These are phyloP conservation scores for Tarenaya hassleriana DNA, from an alignment of 345 rosid genomes.

Conservation along the genomic window DNA sequence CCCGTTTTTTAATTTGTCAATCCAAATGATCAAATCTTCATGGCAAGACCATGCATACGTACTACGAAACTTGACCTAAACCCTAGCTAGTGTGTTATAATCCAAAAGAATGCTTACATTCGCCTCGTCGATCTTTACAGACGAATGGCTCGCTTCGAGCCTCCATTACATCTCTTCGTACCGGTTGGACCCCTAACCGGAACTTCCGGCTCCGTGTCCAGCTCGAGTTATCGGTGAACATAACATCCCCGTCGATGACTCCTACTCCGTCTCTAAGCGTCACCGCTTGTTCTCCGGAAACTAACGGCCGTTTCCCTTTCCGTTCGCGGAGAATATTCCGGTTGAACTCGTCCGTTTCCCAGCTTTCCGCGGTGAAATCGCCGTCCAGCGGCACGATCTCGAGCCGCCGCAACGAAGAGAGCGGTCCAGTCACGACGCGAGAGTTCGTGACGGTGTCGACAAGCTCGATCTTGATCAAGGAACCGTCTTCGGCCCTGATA, in stretches of 20 bases:
- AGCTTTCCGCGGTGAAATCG: slow-evolving; percentile 42
- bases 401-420: slow-evolving; percentile 33
- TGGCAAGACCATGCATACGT: neutral
- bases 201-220: slow-evolving; percentile 52
- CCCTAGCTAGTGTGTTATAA: neutral
- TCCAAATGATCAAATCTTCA: too few relatives aligned
- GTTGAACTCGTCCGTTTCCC: slow-evolving; percentile 35
- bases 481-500: slow-evolving; percentile 37
- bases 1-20: too few relatives aligned
- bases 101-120: slow-evolving; percentile 31
- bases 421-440: slow-evolving; percentile 30
- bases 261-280: slow-evolving; percentile 41
- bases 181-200: slow-evolving; percentile 48
- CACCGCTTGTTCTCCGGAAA: slow-evolving; percentile 44
- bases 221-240: slow-evolving; percentile 56
- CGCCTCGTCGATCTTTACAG: slow-evolving; percentile 68
- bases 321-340: slow-evolving; percentile 38
- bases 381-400: slow-evolving; percentile 49
- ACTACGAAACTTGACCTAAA: neutral
- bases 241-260: slow-evolving; percentile 24
- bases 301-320: slow-evolving; percentile 47
- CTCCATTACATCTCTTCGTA: slow-evolving; percentile 33
- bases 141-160: slow-evolving; percentile 46
- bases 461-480: slow-evolving; percentile 34
- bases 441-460: slow-evolving; percentile 33